These are phyloP conservation scores for Neoboletus magnificus DNA, from an alignment of 768 basidiomycete genomes.

Conservation along the genomic window DNA sequence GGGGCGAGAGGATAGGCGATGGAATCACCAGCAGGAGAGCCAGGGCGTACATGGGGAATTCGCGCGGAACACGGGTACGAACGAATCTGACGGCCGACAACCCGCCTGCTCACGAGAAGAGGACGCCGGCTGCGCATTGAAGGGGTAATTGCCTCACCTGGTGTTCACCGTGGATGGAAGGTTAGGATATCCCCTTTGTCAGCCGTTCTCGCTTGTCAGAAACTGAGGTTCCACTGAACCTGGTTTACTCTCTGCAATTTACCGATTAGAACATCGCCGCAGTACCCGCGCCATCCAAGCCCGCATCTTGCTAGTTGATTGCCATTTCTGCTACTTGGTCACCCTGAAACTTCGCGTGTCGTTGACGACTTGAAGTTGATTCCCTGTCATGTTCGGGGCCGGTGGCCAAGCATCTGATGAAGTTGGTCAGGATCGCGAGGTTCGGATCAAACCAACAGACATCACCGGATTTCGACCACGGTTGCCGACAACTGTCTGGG, in stretches of 20 bases:
- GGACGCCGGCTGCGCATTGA: conserved; percentile 1
- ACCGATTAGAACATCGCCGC: conserved; percentile 6
- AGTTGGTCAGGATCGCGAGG: background rate
- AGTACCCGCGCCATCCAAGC: background rate
- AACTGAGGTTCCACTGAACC: background rate
- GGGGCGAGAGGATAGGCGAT: conserved; percentile 14
- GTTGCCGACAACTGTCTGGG: background rate
- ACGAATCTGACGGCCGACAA: conserved; percentile 10
- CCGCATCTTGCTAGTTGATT: background rate
- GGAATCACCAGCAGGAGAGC: conserved; percentile 15
- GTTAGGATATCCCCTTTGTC: conserved; percentile 1
- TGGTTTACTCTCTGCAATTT: background rate
- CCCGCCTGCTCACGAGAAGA: conserved; percentile 2
- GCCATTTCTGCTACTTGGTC: background rate
- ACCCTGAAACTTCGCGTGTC: background rate
- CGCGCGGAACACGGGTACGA: conserved; percentile 15
- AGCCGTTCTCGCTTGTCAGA: background rate
- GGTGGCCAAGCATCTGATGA: background rate
- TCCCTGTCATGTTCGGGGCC: conserved; percentile 4
- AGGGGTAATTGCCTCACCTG: conserved; percentile 10
- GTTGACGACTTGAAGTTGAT: background rate
- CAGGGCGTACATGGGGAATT: conserved; percentile 21
- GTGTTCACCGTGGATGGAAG: conserved; percentile 1
- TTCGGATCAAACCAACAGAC: conserved; percentile 2
- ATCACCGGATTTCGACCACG: background rate